phyloP scores from a whole-genome alignment of 2,329 filamentous ascomycete genomes.

The Reticulascus tulasneorum region DNA sequence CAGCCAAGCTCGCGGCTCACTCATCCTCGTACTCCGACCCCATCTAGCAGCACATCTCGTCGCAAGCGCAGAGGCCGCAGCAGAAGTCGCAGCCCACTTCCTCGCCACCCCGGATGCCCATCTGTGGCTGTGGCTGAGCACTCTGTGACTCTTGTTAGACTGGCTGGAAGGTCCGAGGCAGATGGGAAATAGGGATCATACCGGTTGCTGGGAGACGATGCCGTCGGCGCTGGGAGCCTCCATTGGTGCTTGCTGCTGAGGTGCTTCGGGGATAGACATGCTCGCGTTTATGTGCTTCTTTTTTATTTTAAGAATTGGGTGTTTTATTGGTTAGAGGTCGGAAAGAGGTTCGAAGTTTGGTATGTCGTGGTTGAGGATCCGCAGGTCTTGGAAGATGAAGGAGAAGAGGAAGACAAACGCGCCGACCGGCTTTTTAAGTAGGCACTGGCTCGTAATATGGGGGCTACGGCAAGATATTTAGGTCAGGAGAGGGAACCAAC shows the following conservation, averaged over 20 bases:
- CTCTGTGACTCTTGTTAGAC: background rate
- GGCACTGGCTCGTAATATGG: no score
- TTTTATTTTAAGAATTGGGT: background rate
- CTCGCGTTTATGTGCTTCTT: constrained; percentile 18
- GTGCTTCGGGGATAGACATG: constrained; percentile 38
- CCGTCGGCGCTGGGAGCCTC: constrained; percentile 28
- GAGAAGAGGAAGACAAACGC: no score
- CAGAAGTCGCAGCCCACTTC: constrained; percentile 43
- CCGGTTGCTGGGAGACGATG: constrained; percentile 38
- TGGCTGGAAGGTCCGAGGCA: no score
- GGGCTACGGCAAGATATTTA: no score
- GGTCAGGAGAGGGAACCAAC: no score
- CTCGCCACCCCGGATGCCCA: constrained; percentile 40
- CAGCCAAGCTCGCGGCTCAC: no score
- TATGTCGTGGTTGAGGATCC: background rate
- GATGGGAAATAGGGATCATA: constrained; percentile 19
- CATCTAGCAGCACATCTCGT: constrained; percentile 38
- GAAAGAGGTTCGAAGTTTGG: background rate
- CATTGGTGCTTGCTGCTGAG: constrained; percentile 41
- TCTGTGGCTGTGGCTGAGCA: constrained; percentile 31
- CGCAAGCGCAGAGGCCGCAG: constrained; percentile 41
- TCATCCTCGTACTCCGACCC: no score
- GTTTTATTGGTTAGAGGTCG: no score
- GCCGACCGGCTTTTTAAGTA: no score
- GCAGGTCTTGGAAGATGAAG: background rate